phyloP scores from a whole-genome alignment of 306 rosid species.

The Malus asiatica region DNA sequence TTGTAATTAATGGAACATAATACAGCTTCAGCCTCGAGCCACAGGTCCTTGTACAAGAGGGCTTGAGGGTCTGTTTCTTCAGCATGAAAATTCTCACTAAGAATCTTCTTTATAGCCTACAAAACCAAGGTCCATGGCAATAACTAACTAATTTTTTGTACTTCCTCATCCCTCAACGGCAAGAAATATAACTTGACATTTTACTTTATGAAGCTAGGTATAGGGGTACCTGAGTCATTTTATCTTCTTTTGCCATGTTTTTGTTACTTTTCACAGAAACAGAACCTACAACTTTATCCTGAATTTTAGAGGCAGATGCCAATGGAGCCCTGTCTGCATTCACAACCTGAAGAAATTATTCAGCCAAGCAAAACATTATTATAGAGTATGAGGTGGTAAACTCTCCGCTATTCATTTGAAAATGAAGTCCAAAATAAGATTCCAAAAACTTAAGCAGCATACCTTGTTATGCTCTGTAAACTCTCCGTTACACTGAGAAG shows the following conservation, averaged over 20 bases:
- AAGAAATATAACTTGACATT: not conserved
- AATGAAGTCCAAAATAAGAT: not conserved
- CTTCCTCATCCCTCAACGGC: constrained; percentile 2
- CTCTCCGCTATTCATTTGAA: not conserved
- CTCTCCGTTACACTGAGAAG: constrained; percentile 25
- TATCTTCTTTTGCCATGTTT: constrained; percentile 42
- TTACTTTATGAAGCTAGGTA: not conserved
- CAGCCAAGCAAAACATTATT: not conserved
- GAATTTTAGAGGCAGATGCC: constrained; percentile 22
- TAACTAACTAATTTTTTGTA: not conserved
- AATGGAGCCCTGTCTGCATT: constrained; percentile 23
- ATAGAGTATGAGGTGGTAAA: not conserved
- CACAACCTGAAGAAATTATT: constrained; percentile 32
- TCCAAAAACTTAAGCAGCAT: constrained; percentile 5
- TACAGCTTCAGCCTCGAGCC: constrained; percentile 98
- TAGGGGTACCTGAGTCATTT: constrained; percentile 56
- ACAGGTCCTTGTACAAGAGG: constrained; percentile 64
- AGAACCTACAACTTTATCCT: constrained; percentile 25
- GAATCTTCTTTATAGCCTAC: constrained; percentile 70
- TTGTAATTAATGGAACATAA: constrained; percentile 57
- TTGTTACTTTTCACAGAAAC: constrained; percentile 24
- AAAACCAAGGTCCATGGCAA: constrained; percentile 15
- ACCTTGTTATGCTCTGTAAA: constrained; percentile 40
- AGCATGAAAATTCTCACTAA: constrained; percentile 55
- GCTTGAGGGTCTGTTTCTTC: constrained; percentile 47